A percentile compares a stretch with the other conserved stretches of the same genome.
Conservation (phyloP, 2,329 filamentous ascomycete genomes). For the Alternaria metachromatica region DNA sequence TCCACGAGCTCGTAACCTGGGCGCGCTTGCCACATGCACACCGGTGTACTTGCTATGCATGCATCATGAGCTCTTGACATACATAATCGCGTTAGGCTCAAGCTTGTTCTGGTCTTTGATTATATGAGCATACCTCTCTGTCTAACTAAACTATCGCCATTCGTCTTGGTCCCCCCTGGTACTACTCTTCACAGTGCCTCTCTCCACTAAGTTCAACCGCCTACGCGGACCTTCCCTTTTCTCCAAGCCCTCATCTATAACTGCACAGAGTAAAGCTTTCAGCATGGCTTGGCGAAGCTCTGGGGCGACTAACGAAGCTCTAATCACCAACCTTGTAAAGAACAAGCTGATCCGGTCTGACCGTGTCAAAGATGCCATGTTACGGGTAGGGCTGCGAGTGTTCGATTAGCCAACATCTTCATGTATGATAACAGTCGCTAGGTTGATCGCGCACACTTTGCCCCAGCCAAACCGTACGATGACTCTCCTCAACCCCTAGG, state of each 20-base stretch:
- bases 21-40: conserved; percentile 6
- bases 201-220: conserved; percentile 27
- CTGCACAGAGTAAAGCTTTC: conserved; percentile 11
- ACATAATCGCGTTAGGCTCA: not conserved
- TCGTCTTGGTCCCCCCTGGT: conserved; percentile 7
- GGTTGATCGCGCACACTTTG: conserved; percentile 90
- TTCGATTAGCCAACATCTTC: not conserved
- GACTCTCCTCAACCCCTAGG: conserved; percentile 75
- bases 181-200: conserved; percentile 27
- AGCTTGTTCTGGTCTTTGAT: not conserved
- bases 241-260: not conserved
- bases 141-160: conserved; percentile 11
- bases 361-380: conserved; percentile 79
- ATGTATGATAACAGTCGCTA: conserved; percentile 41
- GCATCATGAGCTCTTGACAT: not conserved
- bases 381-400: conserved; percentile 60
- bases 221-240: conserved; percentile 17
- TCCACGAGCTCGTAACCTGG: not conserved
- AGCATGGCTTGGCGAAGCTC: conserved; percentile 91
- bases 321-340: conserved; percentile 78
- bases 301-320: conserved; percentile 73
- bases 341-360: conserved; percentile 75
- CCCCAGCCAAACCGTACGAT: conserved; percentile 73
- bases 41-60: not conserved
- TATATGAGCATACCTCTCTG: not conserved